Base-by-base conservation (phyloP, 2,329 filamentous ascomycete genomes). In the Trichoderma afroharzianum region DNA sequence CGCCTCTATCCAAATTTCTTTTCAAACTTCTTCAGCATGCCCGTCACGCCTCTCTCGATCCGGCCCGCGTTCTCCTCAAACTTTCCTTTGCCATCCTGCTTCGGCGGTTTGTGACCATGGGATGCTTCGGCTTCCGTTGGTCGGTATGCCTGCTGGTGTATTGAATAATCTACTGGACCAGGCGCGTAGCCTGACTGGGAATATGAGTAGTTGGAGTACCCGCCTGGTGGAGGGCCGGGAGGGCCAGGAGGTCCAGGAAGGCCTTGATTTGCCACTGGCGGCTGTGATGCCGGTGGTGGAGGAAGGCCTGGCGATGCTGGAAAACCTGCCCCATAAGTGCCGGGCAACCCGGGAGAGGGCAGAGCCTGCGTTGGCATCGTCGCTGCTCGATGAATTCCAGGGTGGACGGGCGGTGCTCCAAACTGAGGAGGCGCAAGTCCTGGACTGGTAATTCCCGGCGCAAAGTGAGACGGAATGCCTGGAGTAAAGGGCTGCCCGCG, bases 1-100 rank as follows among this genome's bases (percentile, higher is more conserved):
- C 30, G 18, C 18, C 61, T 64, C 79, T 76, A 89, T 0, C 85
- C 86, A 81, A 91, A 90, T 78, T 89, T 92, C 88, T 93, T 93
- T 83, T 94, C 92, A 80, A 94, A 86, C 82, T 91, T 93, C 86
- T 91, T 93, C 74, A 94, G 80, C 84, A 94, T 91, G 7, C 90
- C 89, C 32, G 88, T 87, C 5, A 94, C 87, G 1, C 91, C 90
- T 79, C 89, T 90, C 82, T 94, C 92, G 39, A 94, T 76, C 76
- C 88, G 86, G 32, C 88, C 89, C 0, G 91, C 88, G 72, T 88
- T 87, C 78, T 90, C 88, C 76, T 92, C 91, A 33, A 93, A 80
- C 78, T 86, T 88, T 7, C 81, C 87, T 73, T 81, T 80, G 4
- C 80, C 77, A 70, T 88, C 85, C 69, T 80, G 80, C 77, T 85